Evolutionary conservation across 1,284 basidiomycete species (phyloP).

Genomic region (Ustilago crameri): DNA sequence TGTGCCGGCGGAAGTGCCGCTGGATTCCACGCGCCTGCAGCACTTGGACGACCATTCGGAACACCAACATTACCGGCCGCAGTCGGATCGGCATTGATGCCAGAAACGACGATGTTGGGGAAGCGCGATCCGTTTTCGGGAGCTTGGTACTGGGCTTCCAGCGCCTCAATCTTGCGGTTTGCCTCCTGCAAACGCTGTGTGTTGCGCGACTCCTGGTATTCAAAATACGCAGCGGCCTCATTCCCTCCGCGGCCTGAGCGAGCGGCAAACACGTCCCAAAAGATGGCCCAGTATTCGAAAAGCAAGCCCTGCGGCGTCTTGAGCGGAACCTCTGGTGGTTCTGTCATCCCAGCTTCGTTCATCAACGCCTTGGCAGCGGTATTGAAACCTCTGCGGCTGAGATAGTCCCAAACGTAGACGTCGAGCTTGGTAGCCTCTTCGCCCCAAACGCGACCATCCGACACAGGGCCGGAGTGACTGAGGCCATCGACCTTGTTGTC

Average conservation of each 20-base stretch:
- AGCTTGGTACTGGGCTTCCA: conserved; percentile 44
- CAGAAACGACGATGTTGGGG: conserved; percentile 48
- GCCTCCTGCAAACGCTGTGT: conserved; percentile 50
- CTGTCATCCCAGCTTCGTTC: conserved; percentile 61
- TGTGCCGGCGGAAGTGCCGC: conserved; percentile 54
- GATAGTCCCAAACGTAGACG: conserved; percentile 68
- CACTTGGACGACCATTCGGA: conserved; percentile 28
- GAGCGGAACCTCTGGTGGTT: conserved; percentile 62
- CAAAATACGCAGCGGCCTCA: conserved; percentile 58
- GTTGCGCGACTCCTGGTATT: conserved; percentile 59
- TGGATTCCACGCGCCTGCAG: conserved; percentile 44
- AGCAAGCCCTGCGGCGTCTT: conserved; percentile 63
- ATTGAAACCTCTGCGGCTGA: conserved; percentile 59
- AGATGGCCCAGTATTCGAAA: conserved; percentile 67
- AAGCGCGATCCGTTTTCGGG: conserved; percentile 42
- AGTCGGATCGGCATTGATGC: conserved; percentile 21
- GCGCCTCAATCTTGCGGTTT: conserved; percentile 43
- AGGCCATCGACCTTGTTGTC: conserved; percentile 20
- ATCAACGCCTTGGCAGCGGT: conserved; percentile 59
- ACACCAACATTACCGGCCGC: conserved; percentile 6
- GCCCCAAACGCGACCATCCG: conserved; percentile 52
- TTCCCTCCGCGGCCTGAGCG: conserved; percentile 55
- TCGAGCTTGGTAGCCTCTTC: conserved; percentile 65
- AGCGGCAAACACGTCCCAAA: conserved; percentile 67
- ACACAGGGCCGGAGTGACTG: conserved; percentile 22